Evolutionary conservation across 148 eudicot species (phyloP), one percentile per base, ranked within the genome.

Genomic region (Rhododendron molle): DNA sequence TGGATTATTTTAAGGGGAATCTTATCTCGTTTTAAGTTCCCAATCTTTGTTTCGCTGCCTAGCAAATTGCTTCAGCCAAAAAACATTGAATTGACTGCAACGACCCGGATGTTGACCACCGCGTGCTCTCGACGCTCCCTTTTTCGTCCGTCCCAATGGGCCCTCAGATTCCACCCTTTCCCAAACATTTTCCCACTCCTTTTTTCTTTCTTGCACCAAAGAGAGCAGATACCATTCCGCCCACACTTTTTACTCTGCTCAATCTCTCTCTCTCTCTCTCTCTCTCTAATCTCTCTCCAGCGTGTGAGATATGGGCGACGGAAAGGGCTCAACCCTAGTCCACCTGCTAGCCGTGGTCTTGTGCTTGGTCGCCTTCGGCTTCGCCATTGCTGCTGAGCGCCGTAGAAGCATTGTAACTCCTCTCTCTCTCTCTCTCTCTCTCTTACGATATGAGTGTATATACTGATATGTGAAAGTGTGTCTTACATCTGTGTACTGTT

Each of bases 361-460:
- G 30, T 47, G 81, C 81, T 79, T 79, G 50, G 81, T 79, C 62
- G 81, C 81, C 7, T 79, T 79, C 81, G 81, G 81, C 21, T 79
- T 79, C 81, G 34, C 81, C 81, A 79, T 79, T 79, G 81, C 81
- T 49, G 60, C 81, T 28, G 81, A 79, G 60, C 81, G 81, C 81
- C 81, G 81, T 15, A 79, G 81, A 49, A 79, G 81, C 81, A 79
- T 79, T 49, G 81, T 79, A 79, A 79, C 81, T 47, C 36, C 7
- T 46, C 79, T 26, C 81, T 78, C 81, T 46, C 81, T 78, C 81
- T 44, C 49, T 73, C 46, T 34, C n/a, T 76, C 79, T 76, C 76
- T 71, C 76, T 69, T 13, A 7, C 7, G 11, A 12, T 78, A 26
- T 78, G 36, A 23, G 5, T 78, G 49, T 43, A 38, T 8, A 36